Evolutionary conservation across 2,329 filamentous ascomycete species (phyloP).

Genomic region (Apiospora phragmitis): DNA sequence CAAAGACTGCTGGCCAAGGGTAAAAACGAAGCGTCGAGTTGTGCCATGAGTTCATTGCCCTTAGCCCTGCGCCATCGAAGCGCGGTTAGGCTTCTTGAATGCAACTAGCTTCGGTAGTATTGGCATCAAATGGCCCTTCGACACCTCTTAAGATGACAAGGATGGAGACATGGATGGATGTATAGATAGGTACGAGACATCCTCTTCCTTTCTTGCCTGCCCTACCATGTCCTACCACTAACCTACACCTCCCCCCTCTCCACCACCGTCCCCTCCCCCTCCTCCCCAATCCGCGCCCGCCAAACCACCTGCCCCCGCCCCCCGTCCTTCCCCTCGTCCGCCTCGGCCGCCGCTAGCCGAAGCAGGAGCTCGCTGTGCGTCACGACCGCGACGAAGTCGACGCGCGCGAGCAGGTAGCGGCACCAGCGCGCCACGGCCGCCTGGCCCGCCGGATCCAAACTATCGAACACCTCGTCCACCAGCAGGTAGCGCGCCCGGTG

Average conservation of each 20-base stretch:
- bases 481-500: slow-evolving; percentile 35
- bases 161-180: no score
- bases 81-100: no score
- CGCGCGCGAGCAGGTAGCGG: slow-evolving; percentile 20
- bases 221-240: no score
- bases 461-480: slow-evolving; percentile 36
- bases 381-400: slow-evolving; percentile 24
- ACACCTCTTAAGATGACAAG: no score
- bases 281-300: neutral
- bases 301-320: neutral
- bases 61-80: neutral
- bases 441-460: slow-evolving; percentile 31
- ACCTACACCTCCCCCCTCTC: no score
- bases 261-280: neutral
- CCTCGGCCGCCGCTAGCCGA: neutral
- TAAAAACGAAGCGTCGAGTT: neutral
- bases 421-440: slow-evolving; percentile 26
- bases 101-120: no score
- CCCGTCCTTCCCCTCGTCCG: neutral
- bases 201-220: no score
- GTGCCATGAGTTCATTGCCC: neutral
- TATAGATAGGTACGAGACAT: no score
- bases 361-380: slow-evolving; percentile 24
- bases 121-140: no score
- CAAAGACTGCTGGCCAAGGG: neutral